Percentiles rank a stretch among this genome's conserved stretches.
Conservation (phyloP, 2,329 filamentous ascomycete species). For the Metarhizium rileyi region DNA sequence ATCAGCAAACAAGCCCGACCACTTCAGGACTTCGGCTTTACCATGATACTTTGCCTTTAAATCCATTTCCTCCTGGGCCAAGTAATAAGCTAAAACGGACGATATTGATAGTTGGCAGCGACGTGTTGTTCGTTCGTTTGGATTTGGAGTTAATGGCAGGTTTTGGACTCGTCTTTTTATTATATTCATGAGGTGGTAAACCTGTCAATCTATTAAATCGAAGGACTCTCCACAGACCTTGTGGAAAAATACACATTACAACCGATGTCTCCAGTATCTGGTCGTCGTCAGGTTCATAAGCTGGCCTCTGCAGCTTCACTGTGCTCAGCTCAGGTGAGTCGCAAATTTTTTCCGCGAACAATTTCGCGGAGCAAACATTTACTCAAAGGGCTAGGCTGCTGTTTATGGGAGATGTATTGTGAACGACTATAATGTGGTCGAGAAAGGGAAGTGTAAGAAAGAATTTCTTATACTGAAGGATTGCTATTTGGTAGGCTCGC, state of each 20-base stretch:
- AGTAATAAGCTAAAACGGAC: too few species aligned
- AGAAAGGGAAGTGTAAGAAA: slow-evolving; percentile 80
- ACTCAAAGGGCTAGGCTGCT: slow-evolving; percentile 49
- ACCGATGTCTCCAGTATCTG: slow-evolving; percentile 7
- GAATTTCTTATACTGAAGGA: slow-evolving; percentile 82
- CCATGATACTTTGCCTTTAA: too few species aligned
- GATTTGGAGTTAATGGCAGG: too few species aligned
- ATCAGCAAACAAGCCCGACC: neutral
- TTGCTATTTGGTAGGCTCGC: slow-evolving; percentile 66
- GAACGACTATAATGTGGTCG: slow-evolving; percentile 78
- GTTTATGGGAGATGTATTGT: slow-evolving; percentile 87
- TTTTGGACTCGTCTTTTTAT: too few species aligned
- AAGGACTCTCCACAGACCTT: slow-evolving; percentile 14
- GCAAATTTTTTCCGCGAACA: neutral
- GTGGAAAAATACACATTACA: neutral
- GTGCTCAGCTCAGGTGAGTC: slow-evolving; percentile 43
- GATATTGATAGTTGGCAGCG: too few species aligned
- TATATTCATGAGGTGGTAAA: too few species aligned
- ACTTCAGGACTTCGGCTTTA: too few species aligned
- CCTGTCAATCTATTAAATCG: too few species aligned
- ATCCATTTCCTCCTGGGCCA: too few species aligned
- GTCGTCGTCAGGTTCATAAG: slow-evolving; percentile 41
- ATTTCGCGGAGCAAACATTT: neutral
- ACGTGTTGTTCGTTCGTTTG: too few species aligned
- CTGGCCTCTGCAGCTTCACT: slow-evolving; percentile 44